Evolutionary conservation across 2,329 filamentous ascomycete genomes (phyloP).

Genomic region (Pseudogymnoascus sp.): DNA sequence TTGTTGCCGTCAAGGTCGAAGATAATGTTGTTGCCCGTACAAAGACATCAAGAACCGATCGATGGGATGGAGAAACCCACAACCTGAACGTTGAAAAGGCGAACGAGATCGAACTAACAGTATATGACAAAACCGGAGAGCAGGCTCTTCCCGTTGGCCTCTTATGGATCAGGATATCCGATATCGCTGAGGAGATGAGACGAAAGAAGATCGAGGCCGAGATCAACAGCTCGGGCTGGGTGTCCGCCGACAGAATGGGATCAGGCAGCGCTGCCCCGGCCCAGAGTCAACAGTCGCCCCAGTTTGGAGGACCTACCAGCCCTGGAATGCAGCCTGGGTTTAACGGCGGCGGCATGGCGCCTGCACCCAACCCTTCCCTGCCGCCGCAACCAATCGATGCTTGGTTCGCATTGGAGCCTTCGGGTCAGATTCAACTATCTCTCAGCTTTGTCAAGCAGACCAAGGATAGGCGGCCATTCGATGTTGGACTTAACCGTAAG

Average conservation of each 20-base stretch:
- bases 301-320: constrained; percentile 38
- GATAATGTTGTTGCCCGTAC: constrained; percentile 87
- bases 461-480: constrained; percentile 73
- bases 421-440: constrained; percentile 83
- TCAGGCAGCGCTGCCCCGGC: constrained; percentile 43
- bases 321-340: constrained; percentile 28
- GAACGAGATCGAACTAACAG: constrained; percentile 94
- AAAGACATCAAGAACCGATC: constrained; percentile 74
- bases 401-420: constrained; percentile 95
- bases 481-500: constrained; percentile 86
- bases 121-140: constrained; percentile 91
- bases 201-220: constrained; percentile 96
- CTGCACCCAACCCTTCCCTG: constrained; percentile 29
- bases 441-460: constrained; percentile 89
- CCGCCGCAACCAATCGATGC: constrained; percentile 63
- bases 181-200: constrained; percentile 95
- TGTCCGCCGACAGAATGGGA: constrained; percentile 92
- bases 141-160: constrained; percentile 88
- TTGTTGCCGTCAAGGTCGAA: constrained; percentile 93
- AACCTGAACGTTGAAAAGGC: constrained; percentile 95
- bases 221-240: constrained; percentile 91
- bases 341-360: constrained; percentile 23
- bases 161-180: constrained; percentile 93
- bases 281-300: constrained; percentile 38
- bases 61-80: constrained; percentile 87